A percentile compares a stretch with the other conserved stretches of the same genome.
phyloP scores from a whole-genome alignment of 768 basidiomycete species.

The Xerocomus potaroensis region DNA sequence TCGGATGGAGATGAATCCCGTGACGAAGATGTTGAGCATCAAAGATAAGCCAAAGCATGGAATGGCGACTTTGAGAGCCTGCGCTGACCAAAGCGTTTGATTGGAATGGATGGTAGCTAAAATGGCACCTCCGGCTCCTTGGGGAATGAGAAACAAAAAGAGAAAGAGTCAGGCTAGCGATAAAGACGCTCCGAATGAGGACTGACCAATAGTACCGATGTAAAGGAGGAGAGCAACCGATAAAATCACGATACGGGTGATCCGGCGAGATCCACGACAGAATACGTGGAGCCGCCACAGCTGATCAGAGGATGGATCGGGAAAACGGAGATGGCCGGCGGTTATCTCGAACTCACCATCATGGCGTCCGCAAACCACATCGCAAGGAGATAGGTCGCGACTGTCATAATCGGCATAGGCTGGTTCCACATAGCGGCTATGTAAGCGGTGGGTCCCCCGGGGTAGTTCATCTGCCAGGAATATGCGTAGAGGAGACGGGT shows the following conservation, averaged over 20 bases:
- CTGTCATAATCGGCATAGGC: background rate
- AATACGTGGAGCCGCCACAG: background rate
- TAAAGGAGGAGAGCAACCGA: background rate
- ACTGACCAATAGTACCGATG: background rate
- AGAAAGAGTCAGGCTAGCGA: background rate
- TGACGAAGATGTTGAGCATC: background rate
- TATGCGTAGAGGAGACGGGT: background rate
- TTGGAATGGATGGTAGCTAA: background rate
- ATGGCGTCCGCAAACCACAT: background rate
- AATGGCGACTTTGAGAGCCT: background rate
- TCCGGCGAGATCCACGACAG: background rate
- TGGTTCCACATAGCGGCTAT: background rate
- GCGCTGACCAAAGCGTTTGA: background rate
- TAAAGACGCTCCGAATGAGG: background rate
- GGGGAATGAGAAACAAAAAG: background rate
- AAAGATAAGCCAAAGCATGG: background rate
- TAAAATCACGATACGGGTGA: background rate
- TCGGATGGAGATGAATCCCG: background rate
- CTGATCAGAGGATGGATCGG: background rate
- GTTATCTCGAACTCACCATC: background rate
- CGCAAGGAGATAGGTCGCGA: background rate
- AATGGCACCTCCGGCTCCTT: background rate
- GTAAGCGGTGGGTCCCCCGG: background rate
- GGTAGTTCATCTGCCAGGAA: conserved; percentile 3
- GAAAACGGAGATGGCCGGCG: background rate